Base-by-base conservation (phyloP, 257 asterid genomes). In the Galeopsis tetrahit region DNA sequence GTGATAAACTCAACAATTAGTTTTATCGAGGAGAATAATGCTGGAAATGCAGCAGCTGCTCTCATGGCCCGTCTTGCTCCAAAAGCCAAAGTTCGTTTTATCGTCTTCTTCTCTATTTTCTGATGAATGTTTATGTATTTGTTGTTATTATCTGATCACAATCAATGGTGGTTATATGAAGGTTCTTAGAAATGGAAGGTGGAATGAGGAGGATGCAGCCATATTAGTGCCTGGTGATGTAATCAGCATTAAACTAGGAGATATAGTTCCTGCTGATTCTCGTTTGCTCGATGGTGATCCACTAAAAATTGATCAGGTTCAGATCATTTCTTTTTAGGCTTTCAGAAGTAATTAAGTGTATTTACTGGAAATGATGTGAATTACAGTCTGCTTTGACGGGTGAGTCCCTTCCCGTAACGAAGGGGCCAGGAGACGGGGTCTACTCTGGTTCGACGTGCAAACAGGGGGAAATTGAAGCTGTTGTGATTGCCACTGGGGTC, bases 51-150 rank as follows among this genome's bases (percentile, higher is more conserved):
- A 42, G 97, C 97, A 4, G 98, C 98, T 63, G 96, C 98, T 71
- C 97, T 93, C 80, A 93, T 93, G 98, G 98, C 98, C 64, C 84
- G 94, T 62, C 96, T 93, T 43, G 98, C 98, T 78, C 98, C 98
- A 17, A 93, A 88, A 82, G 96, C 97, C 5, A 91, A 93, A 86
- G 98, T 91, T 59, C 14, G 68, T 34, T 14, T 7, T 53, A 6
- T 33, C 38, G 8, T 73, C 9, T 48, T 14, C 6, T 63, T 10
- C 31, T 65, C 4, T 44, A 28, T 14, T 63, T 49, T 42, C 4
- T 61, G 72, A 11, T 63, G 49, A n/a, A 2, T 63, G 28, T 62
- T 51, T 68, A 57, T 28, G 67, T 44, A 53, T 28, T 60, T 46
- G 33, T 31, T 63, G 28, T 33, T 11, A 31, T 5, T 58, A 32